Base-by-base conservation (phyloP, 768 basidiomycete species). In the Suillus lakei region DNA sequence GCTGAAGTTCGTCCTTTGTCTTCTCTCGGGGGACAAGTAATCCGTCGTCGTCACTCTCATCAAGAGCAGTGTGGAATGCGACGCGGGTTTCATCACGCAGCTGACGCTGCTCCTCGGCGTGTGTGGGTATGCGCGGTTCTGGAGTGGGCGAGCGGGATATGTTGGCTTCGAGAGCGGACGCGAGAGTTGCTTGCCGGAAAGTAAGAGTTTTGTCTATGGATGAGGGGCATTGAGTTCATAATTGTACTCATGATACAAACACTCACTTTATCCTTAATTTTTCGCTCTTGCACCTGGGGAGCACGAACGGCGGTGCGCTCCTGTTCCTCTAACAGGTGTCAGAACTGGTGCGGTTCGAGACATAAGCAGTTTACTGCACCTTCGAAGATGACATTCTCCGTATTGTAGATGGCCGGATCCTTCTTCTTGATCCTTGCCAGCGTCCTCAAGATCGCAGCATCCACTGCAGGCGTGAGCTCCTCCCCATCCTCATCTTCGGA, bases 401-500 rank as follows among this genome's bases (percentile, higher is more conserved):
- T 74, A 65, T 93, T 83, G 71, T 99, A 98, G 36, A 99, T 97
- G 0, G 81, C 84, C 0, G 96, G 95, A 73, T 96, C 94, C 69
- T 86, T 91, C 62, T 85, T 84, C 74, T 87, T 87, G 63, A 99
- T 98, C 70, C 90, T 85, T 0, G 91, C 93, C 10, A 99, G 82
- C 1, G 95, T 99, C 56, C 95, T 84, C 46, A 99, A 83, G 70
- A 99, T 98, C 23, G 98, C 98, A 51, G 89, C 98, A 71, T 98
- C 97, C 59, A 98, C 87, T 0, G 90, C 90, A 5, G 96, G 95
- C 0, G 96, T 99, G 60, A 99, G 86, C 74, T 98, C 93, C 70
- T 95, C 94, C 16, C 96, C 98, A 64, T 97, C 92, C 72, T 96
- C 93, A 74, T 99, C 96, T 73, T 99, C 96, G 2, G 88, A 88